These are phyloP conservation scores for Chytriomyces sp. DNA, from an alignment of 192 early-diverging fungal genomes.

Conservation along the genomic window DNA sequence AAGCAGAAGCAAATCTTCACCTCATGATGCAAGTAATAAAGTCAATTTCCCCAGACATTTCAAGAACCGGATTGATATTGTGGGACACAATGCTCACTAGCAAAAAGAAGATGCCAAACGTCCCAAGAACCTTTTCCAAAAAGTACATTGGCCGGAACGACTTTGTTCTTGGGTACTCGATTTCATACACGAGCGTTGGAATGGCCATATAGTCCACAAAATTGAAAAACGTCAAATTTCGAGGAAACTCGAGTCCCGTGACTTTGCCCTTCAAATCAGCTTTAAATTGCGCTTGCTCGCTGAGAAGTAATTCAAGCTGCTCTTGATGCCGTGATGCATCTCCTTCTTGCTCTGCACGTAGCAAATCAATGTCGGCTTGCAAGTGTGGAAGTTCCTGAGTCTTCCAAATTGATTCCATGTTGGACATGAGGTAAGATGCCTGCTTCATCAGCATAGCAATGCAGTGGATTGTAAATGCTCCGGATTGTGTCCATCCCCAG, in stretches of 20 bases:
- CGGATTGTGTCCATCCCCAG: constrained; percentile 88
- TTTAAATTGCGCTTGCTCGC: constrained; percentile 33
- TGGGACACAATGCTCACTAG: constrained; percentile 87
- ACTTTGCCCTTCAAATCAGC: constrained; percentile 43
- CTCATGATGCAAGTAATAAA: constrained; percentile 63
- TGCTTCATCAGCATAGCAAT: constrained; percentile 96
- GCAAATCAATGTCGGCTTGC: constrained; percentile 34
- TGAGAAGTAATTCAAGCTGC: constrained; percentile 57
- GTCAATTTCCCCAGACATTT: constrained; percentile 57
- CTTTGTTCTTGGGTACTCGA: constrained; percentile 87
- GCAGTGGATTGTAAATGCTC: constrained; percentile 84
- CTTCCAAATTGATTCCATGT: constrained; percentile 66
- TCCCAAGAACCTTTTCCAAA: constrained; percentile 81
- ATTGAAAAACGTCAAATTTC: constrained; percentile 80
- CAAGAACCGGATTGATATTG: constrained; percentile 82
- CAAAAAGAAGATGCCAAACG: constrained; percentile 76
- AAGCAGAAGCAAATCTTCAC: background rate
- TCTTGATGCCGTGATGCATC: background rate
- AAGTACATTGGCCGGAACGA: constrained; percentile 87
- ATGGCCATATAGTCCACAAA: constrained; percentile 87
- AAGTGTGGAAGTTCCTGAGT: background rate
- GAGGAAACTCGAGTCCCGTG: constrained; percentile 64
- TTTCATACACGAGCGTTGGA: constrained; percentile 91
- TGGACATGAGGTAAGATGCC: constrained; percentile 88
- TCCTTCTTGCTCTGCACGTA: background rate